phyloP scores from a whole-genome alignment of 78 protist species.

The Cavenderia fasciculata region DNA sequence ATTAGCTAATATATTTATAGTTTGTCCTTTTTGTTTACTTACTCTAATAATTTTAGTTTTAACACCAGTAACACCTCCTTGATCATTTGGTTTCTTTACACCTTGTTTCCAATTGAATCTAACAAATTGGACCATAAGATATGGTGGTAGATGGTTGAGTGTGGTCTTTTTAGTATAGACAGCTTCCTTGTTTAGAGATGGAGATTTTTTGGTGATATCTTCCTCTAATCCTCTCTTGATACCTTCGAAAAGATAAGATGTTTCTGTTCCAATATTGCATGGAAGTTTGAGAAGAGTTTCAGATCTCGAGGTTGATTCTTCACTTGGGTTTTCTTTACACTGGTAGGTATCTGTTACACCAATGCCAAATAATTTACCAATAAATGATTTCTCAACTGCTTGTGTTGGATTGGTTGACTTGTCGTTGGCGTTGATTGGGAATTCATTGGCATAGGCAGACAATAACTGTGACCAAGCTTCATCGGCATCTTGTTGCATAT shows the following conservation, averaged over 20 bases:
- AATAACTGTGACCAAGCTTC: conserved; percentile 66
- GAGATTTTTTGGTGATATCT: conserved; percentile 71
- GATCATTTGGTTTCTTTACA: neutral
- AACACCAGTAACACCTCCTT: conserved; percentile 1
- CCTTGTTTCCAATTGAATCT: conserved; percentile 90
- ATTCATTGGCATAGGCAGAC: conserved; percentile 33
- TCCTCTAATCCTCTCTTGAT: conserved; percentile 73
- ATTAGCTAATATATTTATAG: neutral
- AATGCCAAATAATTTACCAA: conserved; percentile 68
- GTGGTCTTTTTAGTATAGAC: conserved; percentile 38
- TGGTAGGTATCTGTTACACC: conserved; percentile 6
- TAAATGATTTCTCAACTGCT: conserved; percentile 9
- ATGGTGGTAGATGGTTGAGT: conserved; percentile 85
- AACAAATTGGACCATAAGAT: conserved; percentile 87
- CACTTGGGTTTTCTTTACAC: conserved; percentile 63
- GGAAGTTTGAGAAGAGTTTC: conserved; percentile 46
- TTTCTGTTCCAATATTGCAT: conserved; percentile 74
- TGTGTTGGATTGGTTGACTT: neutral
- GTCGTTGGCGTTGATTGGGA: neutral
- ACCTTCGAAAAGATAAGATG: conserved; percentile 61
- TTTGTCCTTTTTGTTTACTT: neutral
- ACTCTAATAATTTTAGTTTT: conserved; percentile 87
- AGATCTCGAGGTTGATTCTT: conserved; percentile 29
- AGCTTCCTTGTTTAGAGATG: conserved; percentile 77
- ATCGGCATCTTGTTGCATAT: conserved; percentile 84